Evolutionary conservation across 331 rosid species (phyloP).

Genomic region (Malus hybrid): DNA sequence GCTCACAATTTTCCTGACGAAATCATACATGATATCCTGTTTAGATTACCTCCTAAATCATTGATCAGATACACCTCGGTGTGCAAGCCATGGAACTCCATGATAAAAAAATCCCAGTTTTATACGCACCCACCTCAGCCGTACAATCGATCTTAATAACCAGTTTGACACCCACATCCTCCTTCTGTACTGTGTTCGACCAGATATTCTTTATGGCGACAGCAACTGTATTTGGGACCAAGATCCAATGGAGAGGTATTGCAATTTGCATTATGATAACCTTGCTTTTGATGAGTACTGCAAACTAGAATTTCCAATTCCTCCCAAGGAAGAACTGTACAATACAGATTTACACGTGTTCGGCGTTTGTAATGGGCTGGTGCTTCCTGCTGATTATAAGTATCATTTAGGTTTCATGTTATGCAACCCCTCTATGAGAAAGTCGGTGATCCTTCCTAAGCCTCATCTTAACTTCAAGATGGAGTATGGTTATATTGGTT

Average conservation of each 20-base stretch:
- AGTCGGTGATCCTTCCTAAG: slow-evolving; percentile 13
- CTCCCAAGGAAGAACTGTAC: not conserved
- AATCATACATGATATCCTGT: slow-evolving; percentile 7
- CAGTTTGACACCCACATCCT: not conserved
- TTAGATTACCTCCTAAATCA: slow-evolving; percentile 3
- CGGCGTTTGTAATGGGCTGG: slow-evolving; percentile 15
- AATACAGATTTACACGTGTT: not conserved
- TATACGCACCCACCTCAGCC: slow-evolving; percentile 10
- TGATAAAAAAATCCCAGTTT: slow-evolving; percentile 5
- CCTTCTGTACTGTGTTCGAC: not conserved
- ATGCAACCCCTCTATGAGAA: slow-evolving; percentile 21
- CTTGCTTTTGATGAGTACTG: not conserved
- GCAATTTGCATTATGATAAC: not conserved
- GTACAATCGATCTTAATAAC: not conserved
- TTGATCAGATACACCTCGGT: slow-evolving; percentile 11
- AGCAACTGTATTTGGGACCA: too few relatives aligned
- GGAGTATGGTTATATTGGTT: not conserved
- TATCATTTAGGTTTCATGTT: not conserved
- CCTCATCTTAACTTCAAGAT: not conserved
- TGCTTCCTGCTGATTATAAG: not conserved
- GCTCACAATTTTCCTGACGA: slow-evolving; percentile 14
- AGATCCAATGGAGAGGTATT: not conserved
- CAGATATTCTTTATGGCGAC: too few relatives aligned
- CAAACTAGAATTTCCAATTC: not conserved
- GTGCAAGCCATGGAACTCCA: slow-evolving; percentile 18